A percentile compares a stretch with the other conserved stretches of the same genome.
Evolutionary conservation across 352 stramenopile species (phyloP).

Genomic region (Nothophytophthora sp.): DNA sequence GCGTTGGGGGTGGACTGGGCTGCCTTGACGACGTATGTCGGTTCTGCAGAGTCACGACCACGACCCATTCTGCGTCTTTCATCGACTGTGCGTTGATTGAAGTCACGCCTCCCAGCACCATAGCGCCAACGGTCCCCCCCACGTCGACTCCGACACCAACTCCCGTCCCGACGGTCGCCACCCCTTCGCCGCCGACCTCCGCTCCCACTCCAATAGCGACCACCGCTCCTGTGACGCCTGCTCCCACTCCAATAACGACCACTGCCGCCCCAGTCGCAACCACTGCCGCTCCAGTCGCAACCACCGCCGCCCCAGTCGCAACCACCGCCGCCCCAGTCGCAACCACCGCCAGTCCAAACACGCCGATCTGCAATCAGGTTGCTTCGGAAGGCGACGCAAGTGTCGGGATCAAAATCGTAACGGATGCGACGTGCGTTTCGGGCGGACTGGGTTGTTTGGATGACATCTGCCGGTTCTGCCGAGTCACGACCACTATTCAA

Average conservation of each 20-base stretch:
- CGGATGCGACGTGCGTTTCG: constrained; percentile 21
- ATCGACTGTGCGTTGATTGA: constrained; percentile 2
- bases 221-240: background rate
- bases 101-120: background rate
- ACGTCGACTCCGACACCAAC: background rate
- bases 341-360: background rate
- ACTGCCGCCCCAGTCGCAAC: constrained; percentile 19
- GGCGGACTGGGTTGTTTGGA: constrained; percentile 43
- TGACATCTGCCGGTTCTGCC: constrained; percentile 37
- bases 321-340: too few relatives aligned
- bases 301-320: too few relatives aligned
- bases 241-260: constrained; percentile 11
- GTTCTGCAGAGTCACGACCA: constrained; percentile 11
- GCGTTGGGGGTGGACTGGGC: constrained; percentile 7
- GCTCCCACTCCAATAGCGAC: background rate
- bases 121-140: background rate
- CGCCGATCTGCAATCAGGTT: background rate
- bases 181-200: background rate
- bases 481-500: constrained; percentile 15
- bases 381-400: constrained; percentile 15
- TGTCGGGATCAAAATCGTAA: constrained; percentile 30
- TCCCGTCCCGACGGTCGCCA: background rate
- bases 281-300: constrained; percentile 16
- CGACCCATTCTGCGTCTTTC: background rate
- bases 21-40: constrained; percentile 20